phyloP scores from a whole-genome alignment of 495 filamentous ascomycete genomes.

The Hypoxylon cercidicola region DNA sequence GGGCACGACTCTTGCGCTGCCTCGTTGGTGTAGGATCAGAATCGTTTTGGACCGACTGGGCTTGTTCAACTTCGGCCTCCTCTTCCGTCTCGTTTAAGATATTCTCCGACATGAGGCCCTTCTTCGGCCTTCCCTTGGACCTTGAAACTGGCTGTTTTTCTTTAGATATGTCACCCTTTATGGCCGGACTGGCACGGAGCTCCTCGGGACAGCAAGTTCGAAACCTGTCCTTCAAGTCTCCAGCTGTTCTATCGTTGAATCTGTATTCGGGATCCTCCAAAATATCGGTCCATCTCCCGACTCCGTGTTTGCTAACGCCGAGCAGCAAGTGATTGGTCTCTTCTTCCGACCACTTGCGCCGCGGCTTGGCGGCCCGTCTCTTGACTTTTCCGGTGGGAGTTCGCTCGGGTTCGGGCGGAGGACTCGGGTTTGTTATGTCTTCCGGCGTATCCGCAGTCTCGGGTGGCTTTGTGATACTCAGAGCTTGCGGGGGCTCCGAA shows the following conservation, averaged over 20 bases:
- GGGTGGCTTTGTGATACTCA: conserved; percentile 49
- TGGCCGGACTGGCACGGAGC: conserved; percentile 49
- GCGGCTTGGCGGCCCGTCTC: conserved; percentile 56
- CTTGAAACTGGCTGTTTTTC: conserved; percentile 35
- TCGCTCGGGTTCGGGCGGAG: conserved; percentile 44
- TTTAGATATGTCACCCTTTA: conserved; percentile 20
- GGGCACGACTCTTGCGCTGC: conserved; percentile 59
- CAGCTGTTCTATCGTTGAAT: conserved; percentile 79
- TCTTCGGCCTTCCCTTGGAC: conserved; percentile 40
- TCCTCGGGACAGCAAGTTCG: conserved; percentile 78
- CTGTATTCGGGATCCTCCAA: conserved; percentile 75
- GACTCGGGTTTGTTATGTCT: conserved; percentile 41
- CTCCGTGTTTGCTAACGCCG: conserved; percentile 82
- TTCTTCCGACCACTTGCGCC: conserved; percentile 81
- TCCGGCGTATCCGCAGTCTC: conserved; percentile 38
- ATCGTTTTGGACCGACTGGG: conserved; percentile 38
- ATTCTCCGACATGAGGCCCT: conserved; percentile 58
- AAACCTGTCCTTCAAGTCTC: conserved; percentile 89
- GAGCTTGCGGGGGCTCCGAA: conserved; percentile 49
- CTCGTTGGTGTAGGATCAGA: conserved; percentile 42
- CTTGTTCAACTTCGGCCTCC: conserved; percentile 33
- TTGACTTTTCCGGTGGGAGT: conserved; percentile 50
- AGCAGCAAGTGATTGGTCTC: conserved; percentile 81
- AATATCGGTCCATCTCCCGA: conserved; percentile 90
- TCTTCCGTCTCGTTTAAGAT: conserved; percentile 57